Conservation (phyloP, 345 rosid genomes). For the Heritiera littoralis region DNA sequence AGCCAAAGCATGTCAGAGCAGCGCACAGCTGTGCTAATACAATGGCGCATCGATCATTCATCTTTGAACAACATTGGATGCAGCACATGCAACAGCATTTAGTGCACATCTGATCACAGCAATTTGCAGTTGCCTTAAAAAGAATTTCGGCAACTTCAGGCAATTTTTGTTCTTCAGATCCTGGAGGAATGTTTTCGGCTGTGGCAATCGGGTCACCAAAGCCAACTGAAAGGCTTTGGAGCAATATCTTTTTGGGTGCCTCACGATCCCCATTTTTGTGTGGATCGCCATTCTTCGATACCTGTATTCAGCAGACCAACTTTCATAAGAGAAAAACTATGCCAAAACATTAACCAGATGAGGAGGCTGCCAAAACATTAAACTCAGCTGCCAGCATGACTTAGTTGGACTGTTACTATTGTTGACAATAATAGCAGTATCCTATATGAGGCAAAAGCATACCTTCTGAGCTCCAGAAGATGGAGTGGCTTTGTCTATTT, state of each 20-base stretch:
- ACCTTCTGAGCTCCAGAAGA: constrained; percentile 43
- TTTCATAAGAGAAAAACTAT: neutral
- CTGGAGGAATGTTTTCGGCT: constrained; percentile 60
- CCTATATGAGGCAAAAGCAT: neutral
- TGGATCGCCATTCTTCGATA: constrained; percentile 35
- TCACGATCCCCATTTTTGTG: constrained; percentile 36
- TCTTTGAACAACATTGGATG: constrained; percentile 63
- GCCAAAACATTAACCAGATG: constrained; percentile 6
- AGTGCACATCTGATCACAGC: constrained; percentile 50
- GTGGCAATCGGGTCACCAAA: constrained; percentile 77
- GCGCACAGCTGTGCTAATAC: constrained; percentile 60
- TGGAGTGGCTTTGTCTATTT: constrained; percentile 37
- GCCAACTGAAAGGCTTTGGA: constrained; percentile 55
- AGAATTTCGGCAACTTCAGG: constrained; percentile 84
- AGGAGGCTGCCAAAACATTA: neutral
- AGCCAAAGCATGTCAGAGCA: constrained; percentile 72
- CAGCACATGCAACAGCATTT: constrained; percentile 90
- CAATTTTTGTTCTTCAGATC: constrained; percentile 46
- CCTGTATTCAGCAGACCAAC: constrained; percentile 36
- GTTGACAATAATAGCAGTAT: neutral
- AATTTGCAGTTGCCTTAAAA: constrained; percentile 72
- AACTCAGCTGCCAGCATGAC: neutral
- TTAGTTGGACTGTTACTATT: neutral
- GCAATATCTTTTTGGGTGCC: constrained; percentile 33
- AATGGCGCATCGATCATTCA: constrained; percentile 64